Conservation (phyloP, 148 eudicot species). For the Camellia sinensis region DNA sequence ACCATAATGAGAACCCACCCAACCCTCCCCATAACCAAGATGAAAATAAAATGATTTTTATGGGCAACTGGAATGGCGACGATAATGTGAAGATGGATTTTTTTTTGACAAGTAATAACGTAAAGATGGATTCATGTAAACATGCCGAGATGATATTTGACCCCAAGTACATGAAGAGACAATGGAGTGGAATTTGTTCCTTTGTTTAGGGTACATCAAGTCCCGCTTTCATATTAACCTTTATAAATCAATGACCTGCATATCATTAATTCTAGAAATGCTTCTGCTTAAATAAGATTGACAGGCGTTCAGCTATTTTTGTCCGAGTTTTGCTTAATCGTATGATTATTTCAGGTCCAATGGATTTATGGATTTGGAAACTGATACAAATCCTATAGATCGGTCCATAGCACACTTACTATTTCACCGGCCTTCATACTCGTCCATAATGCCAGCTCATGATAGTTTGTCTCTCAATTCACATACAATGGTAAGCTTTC, state of each 20-base stretch:
- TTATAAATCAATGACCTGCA: not conserved
- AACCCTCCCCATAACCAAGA: not conserved
- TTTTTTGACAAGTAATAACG: no score
- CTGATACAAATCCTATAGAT: slow-evolving; percentile 93
- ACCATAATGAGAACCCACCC: not conserved
- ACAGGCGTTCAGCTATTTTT: not conserved
- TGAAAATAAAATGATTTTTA: not conserved
- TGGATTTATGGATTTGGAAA: slow-evolving; percentile 78
- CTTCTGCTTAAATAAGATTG: not conserved
- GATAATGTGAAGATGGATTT: not conserved
- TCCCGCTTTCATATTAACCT: not conserved
- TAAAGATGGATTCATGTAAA: no score
- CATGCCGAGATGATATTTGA: no score
- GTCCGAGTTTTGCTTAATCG: not conserved
- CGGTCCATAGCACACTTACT: slow-evolving; percentile 90
- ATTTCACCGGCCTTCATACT: slow-evolving; percentile 79
- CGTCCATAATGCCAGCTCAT: slow-evolving; percentile 34
- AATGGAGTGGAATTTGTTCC: not conserved
- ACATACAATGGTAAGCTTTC: slow-evolving; percentile 37
- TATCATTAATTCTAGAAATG: not conserved
- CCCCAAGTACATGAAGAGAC: not conserved
- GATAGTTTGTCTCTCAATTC: slow-evolving; percentile 35
- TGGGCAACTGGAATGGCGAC: not conserved
- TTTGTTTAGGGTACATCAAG: not conserved
- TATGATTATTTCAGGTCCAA: slow-evolving; percentile 34